A percentile compares a stretch with the other conserved stretches of the same genome.
These are phyloP conservation scores for Dovyalis caffra DNA, from an alignment of 345 rosid genomes.

Conservation along the genomic window DNA sequence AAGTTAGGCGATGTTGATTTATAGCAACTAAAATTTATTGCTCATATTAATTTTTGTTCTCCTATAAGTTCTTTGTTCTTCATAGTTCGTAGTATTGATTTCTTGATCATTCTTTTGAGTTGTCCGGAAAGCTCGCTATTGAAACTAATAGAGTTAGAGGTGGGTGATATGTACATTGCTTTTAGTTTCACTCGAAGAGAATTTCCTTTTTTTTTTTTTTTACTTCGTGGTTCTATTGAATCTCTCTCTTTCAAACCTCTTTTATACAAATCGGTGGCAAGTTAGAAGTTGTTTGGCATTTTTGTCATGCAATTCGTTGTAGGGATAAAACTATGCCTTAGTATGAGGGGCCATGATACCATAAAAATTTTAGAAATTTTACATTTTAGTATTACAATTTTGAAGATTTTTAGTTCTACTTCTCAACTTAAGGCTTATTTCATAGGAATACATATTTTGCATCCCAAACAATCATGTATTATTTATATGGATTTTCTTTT, in stretches of 20 bases:
- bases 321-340: no score
- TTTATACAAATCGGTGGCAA: neutral
- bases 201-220: neutral
- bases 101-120: conserved; percentile 81
- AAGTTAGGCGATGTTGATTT: no score
- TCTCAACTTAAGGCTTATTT: neutral
- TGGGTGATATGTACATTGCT: conserved; percentile 14
- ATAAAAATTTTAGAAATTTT: no score
- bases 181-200: neutral
- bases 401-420: neutral
- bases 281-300: neutral
- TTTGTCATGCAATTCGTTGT: neutral
- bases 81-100: no score
- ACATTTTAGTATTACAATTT: no score
- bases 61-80: no score
- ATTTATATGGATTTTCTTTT: neutral
- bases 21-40: no score
- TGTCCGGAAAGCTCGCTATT: conserved; percentile 95
- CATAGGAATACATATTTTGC: neutral
- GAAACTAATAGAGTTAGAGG: conserved; percentile 95
- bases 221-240: neutral
- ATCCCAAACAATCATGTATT: neutral
- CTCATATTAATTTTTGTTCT: no score
- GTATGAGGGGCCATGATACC: no score
- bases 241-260: neutral